Base-by-base conservation (phyloP, 208 protist species). In the Crithidia sp. region DNA sequence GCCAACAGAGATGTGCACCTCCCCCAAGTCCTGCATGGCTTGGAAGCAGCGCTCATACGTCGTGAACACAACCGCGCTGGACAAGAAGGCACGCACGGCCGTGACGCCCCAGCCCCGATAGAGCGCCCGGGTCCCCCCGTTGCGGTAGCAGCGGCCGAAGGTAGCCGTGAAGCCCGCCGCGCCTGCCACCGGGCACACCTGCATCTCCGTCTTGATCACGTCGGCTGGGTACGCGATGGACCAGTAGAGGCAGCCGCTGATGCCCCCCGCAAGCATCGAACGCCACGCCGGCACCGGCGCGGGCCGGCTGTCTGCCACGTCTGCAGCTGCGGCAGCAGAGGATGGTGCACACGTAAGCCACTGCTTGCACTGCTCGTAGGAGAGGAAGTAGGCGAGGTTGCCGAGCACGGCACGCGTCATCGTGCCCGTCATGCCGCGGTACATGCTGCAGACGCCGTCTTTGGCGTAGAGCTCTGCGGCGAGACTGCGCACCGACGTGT, bases 171-270 rank as follows among this genome's bases (percentile, higher is more conserved):
- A 73, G n/a, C 66, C 82, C 13, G 74, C 76, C 17, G 17, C 63
- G 0, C 57, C 47, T 10, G 64, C 61, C 67, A 70, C 58, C 2
- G 80, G 41, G 74, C 88, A 86, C n/a, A 90, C 80, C 84, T 94
- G 89, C 77, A 95, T 86, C 17, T 88, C 76, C 19, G 92, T 94
- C 76, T 93, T 93, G n/a, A 88, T 80, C 7, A 95, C 90, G 62
- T 96, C 92, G 5, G 87, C 88, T 8, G 92, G 92, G 72, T 94
- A 96, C 62, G 87, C 89, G 37, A 92, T 71, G 7, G 85, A 84
- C 92, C 92, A 96, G 69, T 94, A 95, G 5, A 80, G 82, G 43
- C 78, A 82, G 2, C 92, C 92, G 56, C 89, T 93, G 62, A 84
- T 64, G 17, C 88, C 89, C 19, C 92, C 92, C 4, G 90, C 85